Conservation (phyloP, 202 grass and related monocot species). For the Dendrocalamus latiflorus region DNA sequence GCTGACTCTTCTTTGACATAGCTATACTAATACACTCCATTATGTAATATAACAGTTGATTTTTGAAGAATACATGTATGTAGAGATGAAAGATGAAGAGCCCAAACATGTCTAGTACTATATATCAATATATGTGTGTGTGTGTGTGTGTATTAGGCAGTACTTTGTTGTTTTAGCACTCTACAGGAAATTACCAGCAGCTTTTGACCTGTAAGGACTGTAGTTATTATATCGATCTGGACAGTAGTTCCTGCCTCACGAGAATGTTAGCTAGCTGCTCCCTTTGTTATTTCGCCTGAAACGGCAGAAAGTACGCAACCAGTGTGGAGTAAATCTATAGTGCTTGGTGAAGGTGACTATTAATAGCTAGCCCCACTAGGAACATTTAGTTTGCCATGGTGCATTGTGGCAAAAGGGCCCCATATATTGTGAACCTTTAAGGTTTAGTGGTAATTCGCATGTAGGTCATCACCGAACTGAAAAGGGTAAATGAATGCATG, state of each 20-base stretch:
- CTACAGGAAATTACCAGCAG: not conserved
- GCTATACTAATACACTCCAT: constrained; percentile 20
- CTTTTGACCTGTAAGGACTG: constrained; percentile 24
- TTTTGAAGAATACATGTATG: constrained; percentile 2
- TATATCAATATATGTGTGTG: not conserved
- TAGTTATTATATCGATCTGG: too few relatives aligned
- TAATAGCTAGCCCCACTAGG: constrained; percentile 18
- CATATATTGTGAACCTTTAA: not conserved
- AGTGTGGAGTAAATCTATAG: constrained; percentile 21
- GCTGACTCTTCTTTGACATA: not conserved
- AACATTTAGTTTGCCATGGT: constrained; percentile 22
- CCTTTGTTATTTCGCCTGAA: too few relatives aligned
- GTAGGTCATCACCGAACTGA: not conserved
- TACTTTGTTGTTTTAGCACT: constrained; percentile 19
- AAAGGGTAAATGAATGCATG: not conserved
- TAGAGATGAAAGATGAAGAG: not conserved
- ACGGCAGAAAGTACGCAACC: not conserved
- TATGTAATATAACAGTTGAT: not conserved
- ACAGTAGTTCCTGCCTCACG: too few relatives aligned
- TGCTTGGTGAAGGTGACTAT: constrained; percentile 8
- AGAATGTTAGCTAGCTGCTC: too few relatives aligned
- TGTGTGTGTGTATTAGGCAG: not conserved
- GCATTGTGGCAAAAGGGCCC: not conserved
- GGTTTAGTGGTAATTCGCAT: too few relatives aligned
- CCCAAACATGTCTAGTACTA: not conserved